Percentiles rank a stretch among this genome's conserved stretches.
phyloP scores from a whole-genome alignment of 2,329 filamentous ascomycete genomes.

The Trichoderma afroharzianum region DNA sequence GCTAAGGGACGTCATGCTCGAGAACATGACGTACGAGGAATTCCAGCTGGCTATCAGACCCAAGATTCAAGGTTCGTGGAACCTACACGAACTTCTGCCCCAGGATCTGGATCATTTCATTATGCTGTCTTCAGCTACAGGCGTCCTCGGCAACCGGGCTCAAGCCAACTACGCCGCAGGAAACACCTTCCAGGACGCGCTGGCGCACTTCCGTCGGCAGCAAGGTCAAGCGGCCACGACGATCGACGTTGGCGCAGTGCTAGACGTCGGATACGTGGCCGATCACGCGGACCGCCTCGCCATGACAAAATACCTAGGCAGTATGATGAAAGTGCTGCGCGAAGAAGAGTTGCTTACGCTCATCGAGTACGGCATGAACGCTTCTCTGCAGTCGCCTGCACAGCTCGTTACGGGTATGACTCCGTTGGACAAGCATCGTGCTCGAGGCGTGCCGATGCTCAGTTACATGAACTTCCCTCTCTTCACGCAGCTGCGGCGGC shows the following conservation, averaged over 20 bases:
- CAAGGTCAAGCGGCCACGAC: not conserved
- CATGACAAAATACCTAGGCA: conserved; percentile 18
- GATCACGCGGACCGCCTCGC: conserved; percentile 22
- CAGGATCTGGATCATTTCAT: conserved; percentile 36
- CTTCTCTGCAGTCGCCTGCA: not conserved
- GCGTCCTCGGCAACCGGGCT: conserved; percentile 30
- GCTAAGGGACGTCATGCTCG: conserved; percentile 6
- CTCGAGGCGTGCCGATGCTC: not conserved
- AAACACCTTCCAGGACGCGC: conserved; percentile 29
- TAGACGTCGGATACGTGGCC: conserved; percentile 26
- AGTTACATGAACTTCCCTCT: conserved; percentile 9
- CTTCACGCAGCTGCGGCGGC: conserved; percentile 1
- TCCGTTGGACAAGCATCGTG: not conserved
- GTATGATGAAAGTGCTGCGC: conserved; percentile 11
- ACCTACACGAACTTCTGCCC: conserved; percentile 36
- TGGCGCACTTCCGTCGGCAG: conserved; percentile 19
- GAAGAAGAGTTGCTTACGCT: conserved; percentile 12
- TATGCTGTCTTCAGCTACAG: conserved; percentile 32
- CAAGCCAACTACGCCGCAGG: conserved; percentile 40
- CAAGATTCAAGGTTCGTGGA: conserved; percentile 30
- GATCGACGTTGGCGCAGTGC: conserved; percentile 7
- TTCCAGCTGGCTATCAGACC: conserved; percentile 29
- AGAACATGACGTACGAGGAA: conserved; percentile 27
- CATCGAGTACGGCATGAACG: not conserved
- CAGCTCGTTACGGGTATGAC: conserved; percentile 11